Evolutionary conservation across 768 basidiomycete genomes (phyloP).

Genomic region (Agaricus sinodeliciosus): DNA sequence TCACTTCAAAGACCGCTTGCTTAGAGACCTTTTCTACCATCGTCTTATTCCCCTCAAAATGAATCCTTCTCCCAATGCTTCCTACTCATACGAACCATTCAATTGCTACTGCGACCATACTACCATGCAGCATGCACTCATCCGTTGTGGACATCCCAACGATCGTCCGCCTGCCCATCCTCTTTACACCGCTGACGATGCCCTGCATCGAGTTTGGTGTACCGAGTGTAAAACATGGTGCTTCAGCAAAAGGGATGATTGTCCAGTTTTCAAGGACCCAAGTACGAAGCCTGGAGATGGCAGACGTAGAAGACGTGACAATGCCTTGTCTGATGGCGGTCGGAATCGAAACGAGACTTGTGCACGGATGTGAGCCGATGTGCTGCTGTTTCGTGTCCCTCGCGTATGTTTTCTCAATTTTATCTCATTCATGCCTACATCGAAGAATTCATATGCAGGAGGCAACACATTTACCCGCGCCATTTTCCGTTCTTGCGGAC

Average conservation of each 20-base stretch:
- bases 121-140: conserved; percentile 14
- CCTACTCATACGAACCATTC: conserved; percentile 13
- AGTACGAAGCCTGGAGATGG: not conserved
- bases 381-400: not conserved
- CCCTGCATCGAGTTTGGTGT: conserved; percentile 25
- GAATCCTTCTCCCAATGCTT: not conserved
- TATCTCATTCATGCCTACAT: not conserved
- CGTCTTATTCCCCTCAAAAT: not conserved
- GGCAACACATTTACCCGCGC: not conserved
- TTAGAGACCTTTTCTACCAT: not conserved
- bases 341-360: not conserved
- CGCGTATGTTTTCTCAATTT: not conserved
- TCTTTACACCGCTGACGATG: conserved; percentile 19
- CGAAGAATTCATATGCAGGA: not conserved
- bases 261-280: not conserved
- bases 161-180: conserved; percentile 17
- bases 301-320: not conserved
- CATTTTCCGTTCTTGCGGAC: not conserved
- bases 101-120: conserved; percentile 16
- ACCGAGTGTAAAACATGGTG: conserved; percentile 21
- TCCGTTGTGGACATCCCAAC: conserved; percentile 24
- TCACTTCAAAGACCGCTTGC: not conserved
- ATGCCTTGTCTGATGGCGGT: not conserved
- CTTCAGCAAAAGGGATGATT: conserved; percentile 12
- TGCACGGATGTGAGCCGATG: conserved; percentile 8